These are phyloP conservation scores for Atractiella rhizophila DNA, from an alignment of 768 basidiomycete genomes.

Conservation along the genomic window DNA sequence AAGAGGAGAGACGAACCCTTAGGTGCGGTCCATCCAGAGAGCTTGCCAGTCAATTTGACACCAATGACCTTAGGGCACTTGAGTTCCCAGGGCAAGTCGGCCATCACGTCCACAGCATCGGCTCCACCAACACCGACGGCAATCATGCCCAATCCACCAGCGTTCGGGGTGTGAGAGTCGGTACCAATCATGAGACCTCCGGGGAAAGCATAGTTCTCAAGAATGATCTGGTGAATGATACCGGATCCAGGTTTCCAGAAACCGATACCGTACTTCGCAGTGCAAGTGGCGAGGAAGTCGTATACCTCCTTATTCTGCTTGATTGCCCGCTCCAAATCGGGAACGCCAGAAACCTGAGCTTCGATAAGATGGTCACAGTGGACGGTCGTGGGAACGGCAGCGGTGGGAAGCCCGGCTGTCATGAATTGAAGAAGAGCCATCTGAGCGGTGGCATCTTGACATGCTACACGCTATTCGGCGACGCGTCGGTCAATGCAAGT, in stretches of 20 bases:
- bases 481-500: conserved; percentile 72
- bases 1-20: conserved; percentile 37
- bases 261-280: conserved; percentile 78
- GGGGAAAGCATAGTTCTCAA: conserved; percentile 98
- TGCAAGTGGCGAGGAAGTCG: conserved; percentile 91
- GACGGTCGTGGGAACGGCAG: conserved; percentile 90
- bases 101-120: conserved; percentile 98
- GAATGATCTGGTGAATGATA: conserved; percentile 78
- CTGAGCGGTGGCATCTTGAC: conserved; percentile 35
- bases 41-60: conserved; percentile 84
- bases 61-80: conserved; percentile 99
- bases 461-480: conserved; percentile 31
- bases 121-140: conserved; percentile 99
- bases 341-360: conserved; percentile 75
- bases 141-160: conserved; percentile 96
- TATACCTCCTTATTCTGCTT: conserved; percentile 95
- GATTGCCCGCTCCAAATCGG: conserved; percentile 78
- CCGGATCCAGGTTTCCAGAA: conserved; percentile 99
- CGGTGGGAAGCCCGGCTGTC: conserved; percentile 96
- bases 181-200: conserved; percentile 99
- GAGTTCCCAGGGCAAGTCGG: conserved; percentile 89
- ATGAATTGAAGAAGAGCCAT: conserved; percentile 99
- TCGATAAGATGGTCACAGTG: conserved; percentile 99
- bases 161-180: conserved; percentile 97
- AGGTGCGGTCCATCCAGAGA: conserved; percentile 87